Evolutionary conservation across 805 yeast species (phyloP).

Genomic region (Suhomyces canberraensis): DNA sequence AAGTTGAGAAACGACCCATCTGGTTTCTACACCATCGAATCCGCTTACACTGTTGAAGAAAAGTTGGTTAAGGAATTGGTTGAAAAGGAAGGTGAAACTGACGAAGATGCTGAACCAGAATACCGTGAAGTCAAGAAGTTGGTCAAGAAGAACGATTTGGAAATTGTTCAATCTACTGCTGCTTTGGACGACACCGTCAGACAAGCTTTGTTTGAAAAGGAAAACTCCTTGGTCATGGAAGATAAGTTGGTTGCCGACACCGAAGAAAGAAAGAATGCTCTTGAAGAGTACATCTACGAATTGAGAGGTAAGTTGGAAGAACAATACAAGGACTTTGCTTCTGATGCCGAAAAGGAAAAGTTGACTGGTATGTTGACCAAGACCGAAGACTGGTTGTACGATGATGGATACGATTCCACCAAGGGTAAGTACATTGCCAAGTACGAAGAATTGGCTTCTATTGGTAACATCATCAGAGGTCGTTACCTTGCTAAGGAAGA

Average conservation of each 20-base stretch:
- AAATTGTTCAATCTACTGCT: slow-evolving; percentile 57
- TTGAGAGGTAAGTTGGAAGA: slow-evolving; percentile 96
- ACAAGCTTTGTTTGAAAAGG: slow-evolving; percentile 71
- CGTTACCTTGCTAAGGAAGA: slow-evolving; percentile 92
- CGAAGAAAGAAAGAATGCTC: slow-evolving; percentile 96
- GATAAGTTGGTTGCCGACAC: slow-evolving; percentile 98
- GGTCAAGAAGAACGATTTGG: slow-evolving; percentile 83
- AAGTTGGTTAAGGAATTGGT: slow-evolving; percentile 83
- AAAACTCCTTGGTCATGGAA: slow-evolving; percentile 77
- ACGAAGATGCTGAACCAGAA: slow-evolving; percentile 74
- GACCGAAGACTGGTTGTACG: slow-evolving; percentile 98
- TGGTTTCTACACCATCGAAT: slow-evolving; percentile 89
- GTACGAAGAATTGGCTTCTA: slow-evolving; percentile 92
- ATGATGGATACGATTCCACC: slow-evolving; percentile 93
- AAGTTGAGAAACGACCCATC: slow-evolving; percentile 97
- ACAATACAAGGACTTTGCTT: slow-evolving; percentile 81
- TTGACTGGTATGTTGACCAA: slow-evolving; percentile 68
- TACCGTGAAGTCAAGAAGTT: slow-evolving; percentile 88
- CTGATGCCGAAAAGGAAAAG: slow-evolving; percentile 83
- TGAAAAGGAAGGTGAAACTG: slow-evolving; percentile 52
- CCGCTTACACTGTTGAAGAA: slow-evolving; percentile 94
- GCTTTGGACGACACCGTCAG: slow-evolving; percentile 56
- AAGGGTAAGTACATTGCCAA: slow-evolving; percentile 97
- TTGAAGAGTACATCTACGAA: slow-evolving; percentile 97
- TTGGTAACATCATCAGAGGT: slow-evolving; percentile 94